Percentiles rank a stretch among this genome's conserved stretches.
These are phyloP conservation scores for Aspergillus sp. DNA, from an alignment of 2,329 filamentous ascomycete genomes.

Conservation along the genomic window DNA sequence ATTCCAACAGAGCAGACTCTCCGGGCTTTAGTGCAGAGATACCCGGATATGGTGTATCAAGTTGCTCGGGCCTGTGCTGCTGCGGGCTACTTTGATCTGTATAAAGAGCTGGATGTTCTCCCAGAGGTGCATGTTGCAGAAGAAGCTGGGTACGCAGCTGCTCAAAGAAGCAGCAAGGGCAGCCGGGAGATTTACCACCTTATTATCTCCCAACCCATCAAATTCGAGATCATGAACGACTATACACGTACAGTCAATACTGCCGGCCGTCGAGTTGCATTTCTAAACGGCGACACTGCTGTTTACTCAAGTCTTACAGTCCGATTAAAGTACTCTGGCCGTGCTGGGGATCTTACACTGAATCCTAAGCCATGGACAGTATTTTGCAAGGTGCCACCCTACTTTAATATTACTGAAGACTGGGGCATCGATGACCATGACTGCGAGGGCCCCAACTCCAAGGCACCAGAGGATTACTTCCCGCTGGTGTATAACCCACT, in stretches of 20 bases:
- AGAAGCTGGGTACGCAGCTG: slow-evolving; percentile 10
- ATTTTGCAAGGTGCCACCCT: too few species aligned
- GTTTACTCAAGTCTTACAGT: too few species aligned
- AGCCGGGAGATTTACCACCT: slow-evolving; percentile 13
- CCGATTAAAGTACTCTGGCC: too few species aligned
- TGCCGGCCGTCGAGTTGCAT: slow-evolving; percentile 9
- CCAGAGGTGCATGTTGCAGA: slow-evolving; percentile 21
- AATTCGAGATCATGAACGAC: slow-evolving; percentile 20
- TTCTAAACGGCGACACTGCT: slow-evolving; percentile 15
- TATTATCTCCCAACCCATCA: slow-evolving; percentile 11
- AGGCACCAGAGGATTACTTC: too few species aligned
- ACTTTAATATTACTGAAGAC: background rate
- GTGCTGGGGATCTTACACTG: too few species aligned
- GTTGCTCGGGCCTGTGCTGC: slow-evolving; percentile 22
- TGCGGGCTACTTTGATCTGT: slow-evolving; percentile 19
- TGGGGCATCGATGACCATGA: background rate
- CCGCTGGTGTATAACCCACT: slow-evolving; percentile 18
- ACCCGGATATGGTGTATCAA: slow-evolving; percentile 30
- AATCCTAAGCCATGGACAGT: background rate
- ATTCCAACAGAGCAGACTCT: slow-evolving; percentile 38
- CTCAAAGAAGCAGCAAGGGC: slow-evolving; percentile 6
- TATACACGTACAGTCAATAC: slow-evolving; percentile 13
- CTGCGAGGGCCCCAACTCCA: slow-evolving; percentile 1
- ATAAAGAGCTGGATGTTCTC: slow-evolving; percentile 19
- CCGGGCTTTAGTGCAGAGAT: slow-evolving; percentile 28